Evolutionary conservation across 371 early-diverging fungal genomes (phyloP).

Genomic region (Mucor mucedo): DNA sequence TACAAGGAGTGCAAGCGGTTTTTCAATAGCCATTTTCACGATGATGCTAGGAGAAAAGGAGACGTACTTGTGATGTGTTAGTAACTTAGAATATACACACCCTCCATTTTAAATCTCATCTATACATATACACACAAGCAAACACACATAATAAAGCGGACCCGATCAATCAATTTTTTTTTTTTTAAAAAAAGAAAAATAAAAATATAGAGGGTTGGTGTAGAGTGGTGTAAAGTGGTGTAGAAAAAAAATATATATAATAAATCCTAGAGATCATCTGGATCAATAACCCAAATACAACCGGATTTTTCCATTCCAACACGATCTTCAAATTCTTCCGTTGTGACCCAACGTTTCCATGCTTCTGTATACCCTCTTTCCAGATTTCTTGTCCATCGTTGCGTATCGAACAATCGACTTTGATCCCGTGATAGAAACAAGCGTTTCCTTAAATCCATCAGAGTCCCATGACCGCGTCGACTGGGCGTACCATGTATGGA

Average conservation of each 20-base stretch:
- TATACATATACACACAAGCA: too few relatives aligned
- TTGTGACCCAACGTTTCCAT: slow-evolving; percentile 80
- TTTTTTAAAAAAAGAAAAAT: background rate
- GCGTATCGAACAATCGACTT: slow-evolving; percentile 85
- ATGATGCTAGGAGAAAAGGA: slow-evolving; percentile 79
- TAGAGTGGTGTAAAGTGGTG: background rate
- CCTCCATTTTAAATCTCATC: too few relatives aligned
- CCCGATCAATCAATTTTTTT: slow-evolving; percentile 10
- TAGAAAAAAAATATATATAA: background rate
- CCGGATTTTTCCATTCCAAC: slow-evolving; percentile 24
- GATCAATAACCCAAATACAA: slow-evolving; percentile 54
- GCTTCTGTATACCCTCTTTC: slow-evolving; percentile 78
- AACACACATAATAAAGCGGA: background rate
- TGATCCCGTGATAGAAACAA: slow-evolving; percentile 79
- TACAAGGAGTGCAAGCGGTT: slow-evolving; percentile 72
- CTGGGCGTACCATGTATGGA: slow-evolving; percentile 26
- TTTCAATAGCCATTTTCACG: slow-evolving; percentile 89
- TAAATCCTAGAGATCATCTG: slow-evolving; percentile 32
- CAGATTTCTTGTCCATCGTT: slow-evolving; percentile 86
- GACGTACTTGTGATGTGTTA: slow-evolving; percentile 78
- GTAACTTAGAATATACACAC: background rate
- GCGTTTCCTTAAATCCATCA: slow-evolving; percentile 73
- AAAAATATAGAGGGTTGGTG: too few relatives aligned
- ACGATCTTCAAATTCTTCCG: slow-evolving; percentile 61
- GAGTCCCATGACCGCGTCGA: slow-evolving; percentile 63